phyloP scores from a whole-genome alignment of 2,329 filamentous ascomycete genomes.

The Whalleya microplaca region DNA sequence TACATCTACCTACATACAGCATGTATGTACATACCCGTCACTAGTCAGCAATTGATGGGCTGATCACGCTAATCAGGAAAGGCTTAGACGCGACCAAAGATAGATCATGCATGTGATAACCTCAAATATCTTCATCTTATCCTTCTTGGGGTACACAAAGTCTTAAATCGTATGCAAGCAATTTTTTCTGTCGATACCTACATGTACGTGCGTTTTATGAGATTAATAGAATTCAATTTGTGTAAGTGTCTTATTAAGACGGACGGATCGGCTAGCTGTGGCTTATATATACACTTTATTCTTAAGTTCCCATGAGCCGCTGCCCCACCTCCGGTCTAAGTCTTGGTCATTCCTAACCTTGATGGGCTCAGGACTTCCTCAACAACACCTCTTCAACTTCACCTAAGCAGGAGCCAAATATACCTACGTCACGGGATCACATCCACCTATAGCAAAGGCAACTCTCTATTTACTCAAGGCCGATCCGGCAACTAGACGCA shows the following conservation, averaged over 20 bases:
- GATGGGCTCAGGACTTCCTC: not conserved
- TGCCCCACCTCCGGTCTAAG: conserved; percentile 19
- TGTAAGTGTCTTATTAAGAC: not conserved
- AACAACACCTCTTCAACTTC: conserved; percentile 35
- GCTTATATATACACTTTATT: not conserved
- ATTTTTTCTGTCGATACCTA: too few species aligned
- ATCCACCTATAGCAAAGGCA: not conserved
- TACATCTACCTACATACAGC: too few species aligned
- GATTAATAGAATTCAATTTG: too few species aligned
- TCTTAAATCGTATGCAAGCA: too few species aligned
- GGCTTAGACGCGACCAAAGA: not conserved
- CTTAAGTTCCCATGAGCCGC: not conserved
- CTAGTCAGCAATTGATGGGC: not conserved
- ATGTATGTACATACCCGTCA: not conserved
- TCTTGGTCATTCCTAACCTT: conserved; percentile 20
- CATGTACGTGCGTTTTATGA: too few species aligned
- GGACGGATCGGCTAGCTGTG: not conserved
- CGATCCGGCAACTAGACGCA: not conserved
- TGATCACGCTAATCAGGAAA: not conserved
- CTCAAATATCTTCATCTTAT: not conserved
- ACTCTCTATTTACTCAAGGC: too few species aligned
- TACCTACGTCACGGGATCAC: not conserved
- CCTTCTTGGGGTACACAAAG: not conserved
- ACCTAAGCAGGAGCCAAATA: conserved; percentile 27
- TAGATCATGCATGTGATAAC: not conserved